A percentile compares a stretch with the other conserved stretches of the same genome.
Conservation (phyloP, 2,329 filamentous ascomycete species). For the Furcasterigmium sp. region DNA sequence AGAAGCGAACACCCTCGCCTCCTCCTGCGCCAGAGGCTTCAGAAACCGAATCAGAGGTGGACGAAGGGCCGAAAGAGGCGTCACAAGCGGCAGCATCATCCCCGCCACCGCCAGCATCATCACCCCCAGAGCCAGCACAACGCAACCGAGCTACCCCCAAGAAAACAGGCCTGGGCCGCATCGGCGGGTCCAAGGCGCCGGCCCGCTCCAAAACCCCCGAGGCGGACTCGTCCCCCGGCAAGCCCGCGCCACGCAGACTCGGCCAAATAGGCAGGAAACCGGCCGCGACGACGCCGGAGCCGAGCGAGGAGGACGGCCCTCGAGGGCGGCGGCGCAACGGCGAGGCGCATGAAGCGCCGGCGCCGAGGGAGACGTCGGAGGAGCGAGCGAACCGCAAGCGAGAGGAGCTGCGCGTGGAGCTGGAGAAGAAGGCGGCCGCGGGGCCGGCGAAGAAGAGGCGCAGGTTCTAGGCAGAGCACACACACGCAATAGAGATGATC, state of each 20-base stretch:
- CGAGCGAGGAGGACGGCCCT: constrained; percentile 9
- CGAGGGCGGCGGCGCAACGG: constrained; percentile 15
- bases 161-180: constrained; percentile 32
- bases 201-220: constrained; percentile 7
- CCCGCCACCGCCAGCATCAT: constrained; percentile 14
- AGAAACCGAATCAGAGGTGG: constrained; percentile 40
- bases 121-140: constrained; percentile 14
- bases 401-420: constrained; percentile 44
- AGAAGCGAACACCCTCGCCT: constrained; percentile 19
- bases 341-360: constrained; percentile 6
- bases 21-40: constrained; percentile 18
- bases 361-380: constrained; percentile 34
- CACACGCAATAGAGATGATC: background rate
- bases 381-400: constrained; percentile 44
- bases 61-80: constrained; percentile 20
- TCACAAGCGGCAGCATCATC: too few relatives aligned
- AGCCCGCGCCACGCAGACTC: constrained; percentile 16
- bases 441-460: constrained; percentile 52
- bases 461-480: constrained; percentile 34
- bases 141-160: constrained; percentile 8
- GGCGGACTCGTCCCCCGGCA: constrained; percentile 7
- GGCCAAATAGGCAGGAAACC: constrained; percentile 29
- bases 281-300: constrained; percentile 2
- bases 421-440: constrained; percentile 42
- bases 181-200: constrained; percentile 25